Conservation (phyloP, 495 filamentous ascomycete species). For the Penicillium desertorum region DNA sequence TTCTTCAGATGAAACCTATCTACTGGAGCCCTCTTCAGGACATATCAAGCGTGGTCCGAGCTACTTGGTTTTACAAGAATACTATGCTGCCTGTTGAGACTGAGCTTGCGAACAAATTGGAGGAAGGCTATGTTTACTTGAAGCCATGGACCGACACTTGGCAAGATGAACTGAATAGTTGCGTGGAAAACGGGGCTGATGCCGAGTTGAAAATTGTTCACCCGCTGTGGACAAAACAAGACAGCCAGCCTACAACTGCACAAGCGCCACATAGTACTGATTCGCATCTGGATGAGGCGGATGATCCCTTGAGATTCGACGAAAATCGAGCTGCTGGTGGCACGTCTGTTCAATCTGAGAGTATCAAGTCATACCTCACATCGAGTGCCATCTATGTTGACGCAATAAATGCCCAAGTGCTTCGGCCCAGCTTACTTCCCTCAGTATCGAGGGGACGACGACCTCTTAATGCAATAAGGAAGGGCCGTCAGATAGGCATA, state of each 20-base stretch:
- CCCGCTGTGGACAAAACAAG: conserved; percentile 66
- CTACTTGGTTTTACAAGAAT: conserved; percentile 96
- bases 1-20: conserved; percentile 83
- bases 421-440: conserved; percentile 76
- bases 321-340: conserved; percentile 48
- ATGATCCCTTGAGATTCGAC: conserved; percentile 20
- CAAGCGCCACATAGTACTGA: conserved; percentile 23
- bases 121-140: conserved; percentile 81
- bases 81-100: conserved; percentile 88
- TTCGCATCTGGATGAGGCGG: conserved; percentile 9
- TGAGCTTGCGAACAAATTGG: conserved; percentile 86
- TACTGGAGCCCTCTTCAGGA: conserved; percentile 98
- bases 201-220: conserved; percentile 90
- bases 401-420: conserved; percentile 68
- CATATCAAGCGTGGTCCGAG: conserved; percentile 74
- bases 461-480: conserved; percentile 82
- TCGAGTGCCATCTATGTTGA: conserved; percentile 84
- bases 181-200: conserved; percentile 82
- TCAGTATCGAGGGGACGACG: conserved; percentile 74
- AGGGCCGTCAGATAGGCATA: conserved; percentile 77
- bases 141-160: conserved; percentile 91
- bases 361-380: conserved; percentile 56
- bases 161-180: conserved; percentile 87
- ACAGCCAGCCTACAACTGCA: conserved; percentile 29
- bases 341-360: conserved; percentile 27